Evolutionary conservation across 192 early-diverging fungal species (phyloP).

Genomic region (Umbelopsis isabellina): DNA sequence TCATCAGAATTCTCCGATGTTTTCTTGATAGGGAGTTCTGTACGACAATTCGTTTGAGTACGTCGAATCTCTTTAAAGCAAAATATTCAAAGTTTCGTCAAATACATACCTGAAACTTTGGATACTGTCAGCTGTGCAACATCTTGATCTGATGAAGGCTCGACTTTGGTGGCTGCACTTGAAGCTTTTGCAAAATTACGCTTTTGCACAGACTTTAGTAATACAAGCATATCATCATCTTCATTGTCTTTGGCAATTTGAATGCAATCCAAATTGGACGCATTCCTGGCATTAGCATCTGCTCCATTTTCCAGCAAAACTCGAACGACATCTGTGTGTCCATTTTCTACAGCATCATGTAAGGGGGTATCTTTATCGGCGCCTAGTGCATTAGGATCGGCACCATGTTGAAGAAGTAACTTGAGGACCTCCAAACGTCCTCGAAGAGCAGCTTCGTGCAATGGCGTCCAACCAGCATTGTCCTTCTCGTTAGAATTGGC

Average conservation of each 20-base stretch:
- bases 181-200: background rate
- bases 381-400: slow-evolving; percentile 63
- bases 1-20: background rate
- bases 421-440: slow-evolving; percentile 55
- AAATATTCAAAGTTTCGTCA: background rate
- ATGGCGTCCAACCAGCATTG: slow-evolving; percentile 67
- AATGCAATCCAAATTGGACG: slow-evolving; percentile 53
- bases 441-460: slow-evolving; percentile 67
- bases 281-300: slow-evolving; percentile 55
- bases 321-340: slow-evolving; percentile 46
- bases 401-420: slow-evolving; percentile 56
- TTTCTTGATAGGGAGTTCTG: background rate
- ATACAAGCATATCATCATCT: slow-evolving; percentile 29
- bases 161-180: background rate
- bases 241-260: slow-evolving; percentile 56
- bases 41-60: background rate
- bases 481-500: slow-evolving; percentile 62
- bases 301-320: slow-evolving; percentile 52
- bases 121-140: background rate
- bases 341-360: slow-evolving; percentile 67
- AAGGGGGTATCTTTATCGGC: slow-evolving; percentile 67
- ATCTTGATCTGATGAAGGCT: slow-evolving; percentile 11
- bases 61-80: background rate
- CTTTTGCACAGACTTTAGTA: slow-evolving; percentile 10
- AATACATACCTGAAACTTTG: background rate